Base-by-base conservation (phyloP, 371 early-diverging fungal species). In the Mucor saturninus region DNA sequence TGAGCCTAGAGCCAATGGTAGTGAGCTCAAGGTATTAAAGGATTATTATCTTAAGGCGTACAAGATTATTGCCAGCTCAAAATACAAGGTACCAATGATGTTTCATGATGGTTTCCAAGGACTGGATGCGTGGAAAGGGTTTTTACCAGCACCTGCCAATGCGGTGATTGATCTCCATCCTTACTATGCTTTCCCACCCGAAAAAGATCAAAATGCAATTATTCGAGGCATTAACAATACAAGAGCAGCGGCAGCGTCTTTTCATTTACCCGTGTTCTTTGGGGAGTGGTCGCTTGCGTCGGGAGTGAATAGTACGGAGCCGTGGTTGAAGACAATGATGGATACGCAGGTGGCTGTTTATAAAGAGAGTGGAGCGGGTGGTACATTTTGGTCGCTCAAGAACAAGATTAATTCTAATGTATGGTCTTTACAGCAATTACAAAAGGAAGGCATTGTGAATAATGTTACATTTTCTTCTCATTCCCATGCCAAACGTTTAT, bases 121-220 rank as follows among this genome's bases (percentile, higher is more conserved):
- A 0, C 54, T 67, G 4, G 39, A 29, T 39, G 62, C 63, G 29
- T 73, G 74, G 74, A 64, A 38, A 11, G 28, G 52, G 43, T 73
- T 73, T 26, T 67, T 73, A 30, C 68, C 70, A n/a, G 45, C 56
- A 3, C 58, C 67, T 32, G 69, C 70, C 10, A 73, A 69, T 53
- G 74, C 71, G 35, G 71, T 73, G 1, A 66, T 73, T 48, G 74
- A 73, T n/a, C 58, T 73, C 13, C 74, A 73, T 62, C 71, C 74
- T 45, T 73, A 73, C 31, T 73, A 67, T 48, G 70, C 74, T n/a
- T 73, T 69, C 49, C 67, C 71, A 50, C 67, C 68, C 6, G 37
- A 53, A 15, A 51, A 39, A 0, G 50, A 68, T 15, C 49, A 32
- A 0, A 45, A 8, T 26, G 37, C 61, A 9, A 73, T 73, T 38